Percentiles rank a stretch among this genome's conserved stretches.
Conservation (phyloP, 306 rosid species). For the Vigna nakashimae region DNA sequence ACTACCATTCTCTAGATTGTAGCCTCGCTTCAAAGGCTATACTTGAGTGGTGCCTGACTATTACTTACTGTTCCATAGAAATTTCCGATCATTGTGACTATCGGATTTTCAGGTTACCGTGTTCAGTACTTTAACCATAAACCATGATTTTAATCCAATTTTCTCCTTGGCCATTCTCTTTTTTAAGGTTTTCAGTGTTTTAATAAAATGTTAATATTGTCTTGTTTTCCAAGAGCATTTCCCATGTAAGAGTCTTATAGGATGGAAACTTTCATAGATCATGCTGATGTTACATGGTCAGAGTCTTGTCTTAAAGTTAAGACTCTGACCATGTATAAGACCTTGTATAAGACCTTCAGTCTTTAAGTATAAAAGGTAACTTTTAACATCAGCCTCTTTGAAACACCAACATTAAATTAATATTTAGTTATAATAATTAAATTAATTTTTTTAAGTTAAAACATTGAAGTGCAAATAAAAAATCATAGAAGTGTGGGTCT, state of each 20-base stretch:
- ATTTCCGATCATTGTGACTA: slow-evolving; percentile 17
- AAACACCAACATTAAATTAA: neutral
- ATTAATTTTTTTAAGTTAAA: too few relatives aligned
- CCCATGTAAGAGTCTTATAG: too few relatives aligned
- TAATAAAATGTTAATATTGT: slow-evolving; percentile 15
- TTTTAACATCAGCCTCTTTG: too few relatives aligned
- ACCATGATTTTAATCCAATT: slow-evolving; percentile 21
- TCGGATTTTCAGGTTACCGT: slow-evolving; percentile 2
- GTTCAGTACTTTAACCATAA: slow-evolving; percentile 14
- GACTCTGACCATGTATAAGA: too few relatives aligned
- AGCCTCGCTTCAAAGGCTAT: slow-evolving; percentile 1
- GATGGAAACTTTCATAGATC: too few relatives aligned
- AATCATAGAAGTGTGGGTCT: too few relatives aligned
- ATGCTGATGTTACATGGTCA: too few relatives aligned
- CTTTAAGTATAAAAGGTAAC: too few relatives aligned
- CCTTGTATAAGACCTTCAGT: too few relatives aligned
- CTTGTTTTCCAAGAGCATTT: neutral
- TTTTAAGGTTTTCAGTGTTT: slow-evolving; percentile 4
- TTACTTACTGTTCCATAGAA: neutral
- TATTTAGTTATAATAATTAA: too few relatives aligned
- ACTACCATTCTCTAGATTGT: slow-evolving; percentile 8
- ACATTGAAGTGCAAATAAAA: too few relatives aligned
- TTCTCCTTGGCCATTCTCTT: neutral
- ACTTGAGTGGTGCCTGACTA: slow-evolving; percentile 3
- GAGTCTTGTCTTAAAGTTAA: too few relatives aligned